Evolutionary conservation across 371 early-diverging fungal species (phyloP), one percentile per base, ranked within the genome.

Genomic region (Rhizomucor miehei): DNA sequence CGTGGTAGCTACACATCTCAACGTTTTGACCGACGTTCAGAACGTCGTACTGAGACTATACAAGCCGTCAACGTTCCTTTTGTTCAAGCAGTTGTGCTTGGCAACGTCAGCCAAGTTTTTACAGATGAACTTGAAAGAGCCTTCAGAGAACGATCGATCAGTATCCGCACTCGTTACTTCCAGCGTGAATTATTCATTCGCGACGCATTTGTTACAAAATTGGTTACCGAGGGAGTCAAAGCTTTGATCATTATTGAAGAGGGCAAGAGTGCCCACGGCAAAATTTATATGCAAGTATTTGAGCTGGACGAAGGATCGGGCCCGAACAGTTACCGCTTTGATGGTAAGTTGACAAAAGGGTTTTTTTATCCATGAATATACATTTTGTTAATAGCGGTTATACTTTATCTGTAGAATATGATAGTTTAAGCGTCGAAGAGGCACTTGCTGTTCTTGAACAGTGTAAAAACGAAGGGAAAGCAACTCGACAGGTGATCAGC

Each of bases 211-310:
- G 61, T 61, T 38, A 55, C 54, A 46, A 52, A 58, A 12, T 44
- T 81, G 67, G 77, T 78, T 56, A 69, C 69, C 5, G 81, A 84
- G 63, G 80, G 81, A 34, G 81, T 81, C 10, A 65, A 65, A 36
- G 80, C 78, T 3, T 64, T 84, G 6, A 48, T 84, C 8, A 74
- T 80, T 48, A 51, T 84, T 35, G 81, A 80, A 34, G 41, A 56
- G 17, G 53, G 67, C 10, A 71, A 74, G 54, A 75, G 66, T 45
- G 23, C 54, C 14, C 44, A 59, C 9, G 63, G 67, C 12, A 63
- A 66, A 17, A 60, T 79, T 1, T 62, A 65, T 51, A 35, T 71
- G 51, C 71, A 67, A 51, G 59, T 71, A 20, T 71, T 71, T 60
- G 63, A 62, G 48, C 64, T 57, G 23, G 34, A 55, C 19, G 41